Evolutionary conservation across 805 yeast species (phyloP), one percentile per base, ranked within the genome.

Genomic region (Jamesozyma piceae): DNA sequence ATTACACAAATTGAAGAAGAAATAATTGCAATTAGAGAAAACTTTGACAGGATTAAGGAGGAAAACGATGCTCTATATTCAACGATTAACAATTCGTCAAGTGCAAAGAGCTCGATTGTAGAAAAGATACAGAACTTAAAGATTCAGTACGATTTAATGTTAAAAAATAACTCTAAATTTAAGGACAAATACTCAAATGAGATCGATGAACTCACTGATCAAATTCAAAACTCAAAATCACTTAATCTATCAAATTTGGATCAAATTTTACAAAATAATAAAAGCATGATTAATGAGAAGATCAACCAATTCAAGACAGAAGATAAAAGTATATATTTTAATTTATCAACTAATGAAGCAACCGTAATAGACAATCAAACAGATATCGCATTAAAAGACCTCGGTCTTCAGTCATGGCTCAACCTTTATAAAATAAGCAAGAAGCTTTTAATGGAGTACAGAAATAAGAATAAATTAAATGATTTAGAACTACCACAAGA

Each of bases 1-100:
- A 64, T 84, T 50, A 92, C 84, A 55, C 67, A 64, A 35, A 77
- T 54, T n/a, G 43, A 49, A 20, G 45, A 40, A n/a, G 46, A 48
- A 32, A 26, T 55, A 24, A 37, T 39, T 9, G 35, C 29, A 20
- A 37, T 44, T 5, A 30, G 29, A 10, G 31, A 36, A 37, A 42
- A 41, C 3, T 27, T 20, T 14, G 33, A 27, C 9, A 22, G 31
- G 2, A 36, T 42, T 19, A 35, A 34, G 21, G 17, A 35, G 5
- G 36, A 42, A 31, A 39, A 39, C 17, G 31, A 36, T 18, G 10
- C 15, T 15, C 20, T 39, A 15, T 3, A 5, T 2, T 15, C 27
- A 3, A 33, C 14, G 5, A 19, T 37, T 11, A 28, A 28, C 28
- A 19, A 28, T 14, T n/a, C 30, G 3, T 20, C 34, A 10, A 22